phyloP scores from a whole-genome alignment of 164 flowering plant species.

The Kalanchoe fedtschenkoi region DNA sequence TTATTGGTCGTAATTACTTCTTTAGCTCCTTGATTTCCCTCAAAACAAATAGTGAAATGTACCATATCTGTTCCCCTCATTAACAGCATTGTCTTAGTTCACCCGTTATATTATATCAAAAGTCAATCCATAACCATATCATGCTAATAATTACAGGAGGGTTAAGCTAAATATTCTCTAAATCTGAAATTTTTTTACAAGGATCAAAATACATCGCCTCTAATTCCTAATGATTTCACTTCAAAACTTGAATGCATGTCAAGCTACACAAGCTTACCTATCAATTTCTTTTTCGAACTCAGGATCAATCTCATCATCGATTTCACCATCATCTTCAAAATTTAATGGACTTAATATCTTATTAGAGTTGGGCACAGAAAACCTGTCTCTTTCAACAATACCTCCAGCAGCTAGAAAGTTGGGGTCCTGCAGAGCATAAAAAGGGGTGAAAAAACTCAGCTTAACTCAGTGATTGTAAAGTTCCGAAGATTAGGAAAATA shows the following conservation, averaged over 20 bases:
- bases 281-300: constrained; percentile 69
- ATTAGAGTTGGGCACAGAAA: constrained; percentile 21
- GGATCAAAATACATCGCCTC: background rate
- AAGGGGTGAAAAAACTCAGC: background rate
- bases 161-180: background rate
- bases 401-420: background rate
- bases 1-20: no score
- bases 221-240: background rate
- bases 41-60: background rate
- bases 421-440: background rate
- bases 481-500: background rate
- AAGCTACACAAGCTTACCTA: constrained; percentile 33
- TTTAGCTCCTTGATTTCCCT: background rate
- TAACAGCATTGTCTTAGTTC: background rate
- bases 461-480: no score
- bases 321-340: constrained; percentile 57
- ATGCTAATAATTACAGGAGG: background rate
- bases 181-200: background rate
- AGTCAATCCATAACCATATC: background rate
- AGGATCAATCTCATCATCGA: constrained; percentile 80
- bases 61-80: background rate
- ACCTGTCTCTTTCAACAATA: background rate
- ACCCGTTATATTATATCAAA: background rate
- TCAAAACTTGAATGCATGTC: background rate
- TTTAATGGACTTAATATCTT: constrained; percentile 24